Evolutionary conservation across 164 flowering plant genomes (phyloP).

Genomic region (Cinnamomum micranthum): DNA sequence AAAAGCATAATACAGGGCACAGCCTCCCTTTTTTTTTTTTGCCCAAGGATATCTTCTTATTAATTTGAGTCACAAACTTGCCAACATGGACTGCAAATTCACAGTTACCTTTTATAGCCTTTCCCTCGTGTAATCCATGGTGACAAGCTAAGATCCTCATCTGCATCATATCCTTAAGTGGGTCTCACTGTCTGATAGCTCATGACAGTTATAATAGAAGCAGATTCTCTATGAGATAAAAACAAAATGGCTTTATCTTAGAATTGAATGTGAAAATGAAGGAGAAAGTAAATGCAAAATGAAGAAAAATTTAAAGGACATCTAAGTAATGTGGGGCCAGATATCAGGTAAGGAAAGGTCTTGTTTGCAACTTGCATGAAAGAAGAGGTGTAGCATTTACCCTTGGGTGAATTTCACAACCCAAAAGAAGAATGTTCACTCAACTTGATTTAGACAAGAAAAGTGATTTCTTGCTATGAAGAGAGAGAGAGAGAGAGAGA

Average conservation of each 20-base stretch:
- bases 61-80: constrained; percentile 1
- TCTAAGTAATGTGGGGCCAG: neutral
- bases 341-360: neutral
- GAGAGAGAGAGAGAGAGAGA: neutral
- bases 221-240: neutral
- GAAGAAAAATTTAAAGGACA: neutral
- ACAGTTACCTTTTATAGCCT: neutral
- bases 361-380: neutral
- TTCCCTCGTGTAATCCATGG: neutral
- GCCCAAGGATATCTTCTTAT: neutral
- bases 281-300: neutral
- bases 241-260: no score
- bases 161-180: neutral
- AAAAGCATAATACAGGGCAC: no score
- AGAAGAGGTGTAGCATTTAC: neutral
- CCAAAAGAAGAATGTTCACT: neutral
- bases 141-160: neutral
- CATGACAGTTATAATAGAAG: neutral
- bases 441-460: neutral
- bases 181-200: neutral
- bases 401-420: neutral
- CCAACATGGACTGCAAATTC: neutral
- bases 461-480: no score
- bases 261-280: neutral
- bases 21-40: neutral